Conservation (phyloP, 83 land plant genomes). For the Picea abies region DNA sequence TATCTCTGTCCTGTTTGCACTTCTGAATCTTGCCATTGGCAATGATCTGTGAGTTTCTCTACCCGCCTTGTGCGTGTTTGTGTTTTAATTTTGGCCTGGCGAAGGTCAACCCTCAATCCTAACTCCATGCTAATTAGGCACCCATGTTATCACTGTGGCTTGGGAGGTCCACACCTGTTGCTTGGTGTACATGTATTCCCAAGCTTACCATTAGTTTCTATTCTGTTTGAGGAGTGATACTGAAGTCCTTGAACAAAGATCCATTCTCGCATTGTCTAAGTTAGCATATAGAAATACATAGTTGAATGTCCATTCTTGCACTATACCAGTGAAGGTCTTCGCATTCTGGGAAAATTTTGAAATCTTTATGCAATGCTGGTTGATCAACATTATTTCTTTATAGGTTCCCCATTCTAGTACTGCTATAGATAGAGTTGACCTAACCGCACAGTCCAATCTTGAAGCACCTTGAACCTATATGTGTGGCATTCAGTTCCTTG, state of each 20-base stretch:
- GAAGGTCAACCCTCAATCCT: no score
- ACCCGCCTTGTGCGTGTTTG: not conserved
- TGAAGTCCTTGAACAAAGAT: not conserved
- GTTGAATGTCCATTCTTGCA: not conserved
- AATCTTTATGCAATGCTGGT: not conserved
- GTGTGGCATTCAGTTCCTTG: not conserved
- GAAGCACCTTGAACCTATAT: not conserved
- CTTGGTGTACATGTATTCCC: no score
- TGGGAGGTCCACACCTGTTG: no score
- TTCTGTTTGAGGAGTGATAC: not conserved
- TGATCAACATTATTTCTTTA: not conserved
- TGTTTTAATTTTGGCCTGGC: not conserved
- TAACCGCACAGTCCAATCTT: not conserved
- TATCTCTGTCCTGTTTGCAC: slow-evolving; percentile 55
- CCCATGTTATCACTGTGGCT: no score
- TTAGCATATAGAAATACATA: not conserved
- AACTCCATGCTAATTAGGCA: no score
- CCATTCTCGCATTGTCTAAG: not conserved
- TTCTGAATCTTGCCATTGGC: slow-evolving; percentile 79
- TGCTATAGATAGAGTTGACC: not conserved
- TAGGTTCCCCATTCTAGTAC: not conserved
- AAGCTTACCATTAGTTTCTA: not conserved
- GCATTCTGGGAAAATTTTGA: not conserved
- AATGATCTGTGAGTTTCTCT: slow-evolving; percentile 62
- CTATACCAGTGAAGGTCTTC: not conserved